phyloP scores from a whole-genome alignment of 768 basidiomycete genomes.

The Lanmaoa rubissima region DNA sequence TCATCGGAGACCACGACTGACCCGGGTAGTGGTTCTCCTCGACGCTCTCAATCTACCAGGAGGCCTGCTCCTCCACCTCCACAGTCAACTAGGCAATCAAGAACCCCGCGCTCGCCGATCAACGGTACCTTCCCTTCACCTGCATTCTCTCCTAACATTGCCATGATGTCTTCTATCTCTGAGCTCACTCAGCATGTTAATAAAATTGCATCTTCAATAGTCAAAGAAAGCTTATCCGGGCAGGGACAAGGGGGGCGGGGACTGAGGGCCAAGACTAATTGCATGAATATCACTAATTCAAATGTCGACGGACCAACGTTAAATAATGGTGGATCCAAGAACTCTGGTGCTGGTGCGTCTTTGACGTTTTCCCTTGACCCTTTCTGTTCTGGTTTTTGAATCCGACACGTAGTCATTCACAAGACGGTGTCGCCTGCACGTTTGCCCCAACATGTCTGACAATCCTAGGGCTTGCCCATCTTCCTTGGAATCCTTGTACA shows the following conservation, averaged over 20 bases:
- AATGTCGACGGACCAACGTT: conserved; percentile 2
- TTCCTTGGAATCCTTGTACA: no score
- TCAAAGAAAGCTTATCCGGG: no score
- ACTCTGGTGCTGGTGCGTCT: conserved; percentile 12
- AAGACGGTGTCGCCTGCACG: neutral
- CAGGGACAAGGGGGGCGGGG: neutral
- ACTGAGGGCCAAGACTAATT: neutral
- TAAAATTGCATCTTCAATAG: neutral
- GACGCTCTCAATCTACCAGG: conserved; percentile 1
- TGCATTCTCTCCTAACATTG: neutral
- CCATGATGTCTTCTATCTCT: neutral
- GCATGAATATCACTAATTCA: neutral
- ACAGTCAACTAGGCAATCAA: neutral
- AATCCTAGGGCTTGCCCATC: neutral
- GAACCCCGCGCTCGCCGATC: neutral
- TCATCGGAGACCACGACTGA: neutral
- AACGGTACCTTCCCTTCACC: neutral
- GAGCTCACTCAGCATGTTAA: neutral
- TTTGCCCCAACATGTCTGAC: neutral
- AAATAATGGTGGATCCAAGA: conserved; percentile 1
- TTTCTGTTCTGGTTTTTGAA: neutral
- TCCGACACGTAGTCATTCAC: conserved; percentile 10
- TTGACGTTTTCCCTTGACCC: neutral
- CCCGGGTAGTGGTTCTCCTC: neutral
- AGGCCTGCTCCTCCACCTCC: conserved; percentile 6